Base-by-base conservation (phyloP, 2,329 filamentous ascomycete genomes). In the Periconia digitata region DNA sequence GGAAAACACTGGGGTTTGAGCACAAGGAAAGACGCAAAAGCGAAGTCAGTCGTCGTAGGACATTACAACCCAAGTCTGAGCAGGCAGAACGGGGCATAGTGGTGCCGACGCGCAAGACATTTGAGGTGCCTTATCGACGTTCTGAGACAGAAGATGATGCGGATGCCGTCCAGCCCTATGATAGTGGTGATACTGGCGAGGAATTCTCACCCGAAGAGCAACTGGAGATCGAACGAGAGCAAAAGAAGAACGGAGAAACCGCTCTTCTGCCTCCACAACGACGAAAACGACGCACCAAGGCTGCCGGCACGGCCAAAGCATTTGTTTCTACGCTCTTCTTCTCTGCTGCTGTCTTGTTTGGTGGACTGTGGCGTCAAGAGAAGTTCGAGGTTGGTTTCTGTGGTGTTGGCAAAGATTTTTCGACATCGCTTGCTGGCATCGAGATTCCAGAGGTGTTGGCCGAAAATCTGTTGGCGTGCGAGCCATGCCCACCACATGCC, bases 331-430 rank as follows among this genome's bases (percentile, higher is more conserved):
- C 91, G 6, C 77, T 96, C 2, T 68, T 92, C 3, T 67, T 88
- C 17, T 85, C 87, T 0, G 73, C 94, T 8, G 70, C 94, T 6
- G 81, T 81, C 24, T 84, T 86, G 0, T 90, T 95, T 55, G 87
- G 80, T 23, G 83, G 83, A 8, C 94, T 92, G 82, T 99, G 92
- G 76, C 81, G 92, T 41, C 90, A 96, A 67, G 94, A 99, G 72
- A 97, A 97, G 78, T 77, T 96, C n/a, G 87, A 90, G 15, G 90
- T 97, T 17, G 94, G 95, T 27, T 99, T 95, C 67, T 99, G 94
- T 67, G 91, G 92, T 12, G 82, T 95, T 44, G 94, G 76, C 3
- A 53, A 88, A 20, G 77, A 83, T 40, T 8, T 20, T 21, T 82
- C 79, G 6, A 80, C 76, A 56, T 79, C 78, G 17, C 64, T 85